Base-by-base conservation (phyloP, 2,329 filamentous ascomycete genomes). In the Shiraia bambusicola region DNA sequence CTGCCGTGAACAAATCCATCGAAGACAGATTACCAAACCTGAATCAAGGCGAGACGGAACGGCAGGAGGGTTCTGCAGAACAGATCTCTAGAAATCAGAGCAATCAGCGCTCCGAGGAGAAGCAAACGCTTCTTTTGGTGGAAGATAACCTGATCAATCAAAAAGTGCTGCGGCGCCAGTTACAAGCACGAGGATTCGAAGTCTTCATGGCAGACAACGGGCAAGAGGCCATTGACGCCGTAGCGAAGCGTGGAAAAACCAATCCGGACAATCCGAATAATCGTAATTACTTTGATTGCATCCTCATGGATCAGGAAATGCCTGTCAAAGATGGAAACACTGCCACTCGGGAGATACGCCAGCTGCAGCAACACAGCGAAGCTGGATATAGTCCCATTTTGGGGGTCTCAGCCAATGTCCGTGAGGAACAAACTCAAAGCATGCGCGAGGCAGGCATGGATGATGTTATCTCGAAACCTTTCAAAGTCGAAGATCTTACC, bases 121-220 rank as follows among this genome's bases (percentile, higher is more conserved):
- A 53, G 8, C 45, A 50, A 8, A 66, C 59, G 2, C 41, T 69
- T 6, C 62, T 77, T 0, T 56, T 77, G 1, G 74, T 76, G 0
- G 75, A 77, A 45, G 75, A 76, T 45, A 77, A 77, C 32, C 40
- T 69, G 2, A 71, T 77, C 40, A 77, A 77, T 15, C 65, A 76
- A 0, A 73, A 74, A 14, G 74, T 77, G 17, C 50, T 77, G 19
- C 64, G 70, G 11, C 73, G 76, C 52, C 76, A 77, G 49, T 72
- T 75, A 35, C 69, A 71, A 39, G 70, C 71, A 29, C 63, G 72
- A 9, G 65, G 67, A 0, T 63, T 75, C 16, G 65, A 70, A 12
- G 74, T 64, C 1, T 56, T 65, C 12, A 69, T 67, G 1, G 73
- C 74, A 1, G 63, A 65, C 6, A 70, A 77, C 29, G 74, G 75